Evolutionary conservation across 1,139 yeast species (phyloP).

Genomic region (Debaryomyces sp.): DNA sequence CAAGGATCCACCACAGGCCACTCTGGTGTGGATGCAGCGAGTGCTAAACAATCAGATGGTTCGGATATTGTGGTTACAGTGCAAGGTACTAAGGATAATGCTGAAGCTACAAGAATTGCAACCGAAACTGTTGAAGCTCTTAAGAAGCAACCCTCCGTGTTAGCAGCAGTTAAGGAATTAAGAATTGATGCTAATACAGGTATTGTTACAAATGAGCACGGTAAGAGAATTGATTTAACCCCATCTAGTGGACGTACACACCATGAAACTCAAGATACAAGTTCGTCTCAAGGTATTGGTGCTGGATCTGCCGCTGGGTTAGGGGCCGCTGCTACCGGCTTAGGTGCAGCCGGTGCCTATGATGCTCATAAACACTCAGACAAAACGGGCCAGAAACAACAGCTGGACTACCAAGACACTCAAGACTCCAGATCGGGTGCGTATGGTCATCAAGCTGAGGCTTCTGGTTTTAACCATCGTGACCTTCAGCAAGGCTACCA

Average conservation of each 20-base stretch:
- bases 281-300: conserved; percentile 2
- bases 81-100: conserved; percentile 31
- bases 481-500: neutral
- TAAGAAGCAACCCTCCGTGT: conserved; percentile 27
- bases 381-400: neutral
- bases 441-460: neutral
- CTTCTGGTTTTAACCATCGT: neutral
- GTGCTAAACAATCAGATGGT: neutral
- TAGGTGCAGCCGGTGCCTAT: conserved; percentile 12
- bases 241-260: neutral
- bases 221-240: conserved; percentile 11
- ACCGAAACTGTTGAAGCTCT: conserved; percentile 30
- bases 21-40: neutral
- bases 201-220: conserved; percentile 33
- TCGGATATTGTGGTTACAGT: conserved; percentile 29
- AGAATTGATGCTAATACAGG: conserved; percentile 36
- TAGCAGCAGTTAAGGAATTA: conserved; percentile 28
- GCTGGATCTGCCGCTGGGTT: conserved; percentile 5
- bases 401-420: neutral
- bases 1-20: conserved; percentile 12
- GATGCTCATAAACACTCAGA: conserved; percentile 7
- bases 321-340: conserved; percentile 6
- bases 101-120: conserved; percentile 34
- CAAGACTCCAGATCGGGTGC: neutral
- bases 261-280: neutral